Evolutionary conservation across 1,284 basidiomycete species (phyloP).

Genomic region (Xerocomus minutiporus): DNA sequence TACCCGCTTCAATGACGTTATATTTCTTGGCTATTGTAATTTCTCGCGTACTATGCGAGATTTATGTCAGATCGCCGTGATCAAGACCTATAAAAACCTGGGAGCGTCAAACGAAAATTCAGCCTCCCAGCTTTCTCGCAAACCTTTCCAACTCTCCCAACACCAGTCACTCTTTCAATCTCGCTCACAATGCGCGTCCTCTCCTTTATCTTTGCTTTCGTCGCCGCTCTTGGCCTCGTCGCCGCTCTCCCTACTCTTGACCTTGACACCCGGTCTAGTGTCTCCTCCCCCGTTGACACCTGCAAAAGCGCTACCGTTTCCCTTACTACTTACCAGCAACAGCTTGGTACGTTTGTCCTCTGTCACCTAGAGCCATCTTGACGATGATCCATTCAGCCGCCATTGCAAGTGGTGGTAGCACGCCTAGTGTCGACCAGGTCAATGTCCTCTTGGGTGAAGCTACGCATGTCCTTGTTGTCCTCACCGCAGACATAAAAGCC

Average conservation of each 20-base stretch:
- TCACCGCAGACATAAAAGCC: no score
- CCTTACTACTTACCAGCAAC: no score
- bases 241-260: slow-evolving; percentile 7
- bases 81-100: background rate
- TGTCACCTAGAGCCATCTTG: no score
- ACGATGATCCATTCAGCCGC: no score
- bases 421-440: no score
- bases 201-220: slow-evolving; percentile 18
- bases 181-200: slow-evolving; percentile 22
- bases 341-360: no score
- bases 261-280: background rate
- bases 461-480: no score
- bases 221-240: slow-evolving; percentile 15
- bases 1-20: background rate
- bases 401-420: no score
- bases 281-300: background rate
- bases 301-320: no score
- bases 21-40: background rate
- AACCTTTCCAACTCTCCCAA: background rate
- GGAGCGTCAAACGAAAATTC: background rate
- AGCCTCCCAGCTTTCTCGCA: background rate
- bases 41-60: background rate
- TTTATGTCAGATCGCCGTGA: background rate
- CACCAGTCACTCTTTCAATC: slow-evolving; percentile 16
- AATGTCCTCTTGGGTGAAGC: no score